A percentile compares a stretch with the other conserved stretches of the same genome.
phyloP scores from a whole-genome alignment of 371 early-diverging fungal genomes.

The Zychaea mexicana region DNA sequence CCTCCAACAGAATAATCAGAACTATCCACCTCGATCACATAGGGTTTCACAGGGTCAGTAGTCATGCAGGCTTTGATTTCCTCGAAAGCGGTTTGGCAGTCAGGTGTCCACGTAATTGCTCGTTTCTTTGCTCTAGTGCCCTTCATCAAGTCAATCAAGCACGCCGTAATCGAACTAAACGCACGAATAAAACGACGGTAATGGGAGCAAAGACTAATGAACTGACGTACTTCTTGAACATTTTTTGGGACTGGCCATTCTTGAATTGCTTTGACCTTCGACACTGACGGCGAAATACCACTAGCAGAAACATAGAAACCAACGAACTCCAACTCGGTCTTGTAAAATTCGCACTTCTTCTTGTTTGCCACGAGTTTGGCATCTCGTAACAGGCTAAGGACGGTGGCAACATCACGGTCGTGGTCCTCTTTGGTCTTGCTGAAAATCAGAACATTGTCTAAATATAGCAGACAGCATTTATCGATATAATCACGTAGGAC shows the following conservation, averaged over 20 bases:
- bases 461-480: slow-evolving; percentile 42
- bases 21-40: slow-evolving; percentile 36
- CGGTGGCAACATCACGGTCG: slow-evolving; percentile 28
- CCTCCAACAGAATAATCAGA: slow-evolving; percentile 32
- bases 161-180: slow-evolving; percentile 31
- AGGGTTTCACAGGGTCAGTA: slow-evolving; percentile 17
- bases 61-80: slow-evolving; percentile 1
- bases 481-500: slow-evolving; percentile 39
- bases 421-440: slow-evolving; percentile 52
- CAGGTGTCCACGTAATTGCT: slow-evolving; percentile 7
- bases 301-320: slow-evolving; percentile 36
- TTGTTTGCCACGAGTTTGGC: slow-evolving; percentile 37
- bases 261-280: slow-evolving; percentile 31
- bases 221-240: slow-evolving; percentile 33
- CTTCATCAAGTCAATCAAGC: slow-evolving; percentile 35
- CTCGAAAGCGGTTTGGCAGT: slow-evolving; percentile 12
- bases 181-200: slow-evolving; percentile 34
- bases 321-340: slow-evolving; percentile 38
- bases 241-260: slow-evolving; percentile 40
- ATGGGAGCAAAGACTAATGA: slow-evolving; percentile 31
- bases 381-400: slow-evolving; percentile 34
- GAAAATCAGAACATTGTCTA: slow-evolving; percentile 66
- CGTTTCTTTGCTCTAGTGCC: slow-evolving; percentile 14
- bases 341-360: slow-evolving; percentile 56
- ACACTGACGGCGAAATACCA: slow-evolving; percentile 25